Evolutionary conservation across 78 protist genomes (phyloP).

Genomic region (Parvularia atlantis): DNA sequence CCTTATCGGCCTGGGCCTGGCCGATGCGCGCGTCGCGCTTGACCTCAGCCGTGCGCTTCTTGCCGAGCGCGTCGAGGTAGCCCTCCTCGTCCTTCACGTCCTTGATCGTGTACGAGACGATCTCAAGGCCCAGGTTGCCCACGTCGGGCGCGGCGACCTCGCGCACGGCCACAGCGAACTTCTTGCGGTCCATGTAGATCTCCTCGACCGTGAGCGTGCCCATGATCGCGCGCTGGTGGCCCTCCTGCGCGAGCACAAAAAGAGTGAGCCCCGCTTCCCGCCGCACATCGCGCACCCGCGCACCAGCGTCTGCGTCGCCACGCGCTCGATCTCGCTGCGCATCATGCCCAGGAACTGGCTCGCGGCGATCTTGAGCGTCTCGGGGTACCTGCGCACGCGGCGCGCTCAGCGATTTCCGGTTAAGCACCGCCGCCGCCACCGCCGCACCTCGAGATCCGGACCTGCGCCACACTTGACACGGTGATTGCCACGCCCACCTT

Average conservation of each 20-base stretch:
- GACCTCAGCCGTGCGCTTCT: conserved; percentile 26
- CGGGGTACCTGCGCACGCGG: not conserved
- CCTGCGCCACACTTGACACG: conserved; percentile 18
- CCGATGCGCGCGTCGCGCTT: conserved; percentile 29
- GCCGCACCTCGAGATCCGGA: not conserved
- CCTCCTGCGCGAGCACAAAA: too few species aligned
- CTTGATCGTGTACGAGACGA: conserved; percentile 31
- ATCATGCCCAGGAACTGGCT: conserved; percentile 22
- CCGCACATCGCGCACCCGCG: too few species aligned
- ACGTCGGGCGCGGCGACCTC: not conserved
- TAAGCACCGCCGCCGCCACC: not conserved
- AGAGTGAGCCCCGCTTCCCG: too few species aligned
- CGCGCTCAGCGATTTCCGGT: not conserved
- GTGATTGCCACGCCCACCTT: conserved; percentile 7
- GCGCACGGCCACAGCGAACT: not conserved
- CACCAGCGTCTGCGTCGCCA: conserved; percentile 4
- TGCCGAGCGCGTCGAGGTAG: conserved; percentile 12
- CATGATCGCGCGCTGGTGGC: conserved; percentile 44
- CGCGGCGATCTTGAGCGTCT: not conserved
- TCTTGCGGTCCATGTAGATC: too few species aligned
- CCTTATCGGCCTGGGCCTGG: conserved; percentile 18
- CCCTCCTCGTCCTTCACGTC: not conserved
- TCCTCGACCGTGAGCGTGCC: conserved; percentile 17
- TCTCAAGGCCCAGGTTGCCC: conserved; percentile 18
- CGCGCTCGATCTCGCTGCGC: not conserved